Conservation (phyloP, 1,139 yeast genomes). For the Pichia sp. region DNA sequence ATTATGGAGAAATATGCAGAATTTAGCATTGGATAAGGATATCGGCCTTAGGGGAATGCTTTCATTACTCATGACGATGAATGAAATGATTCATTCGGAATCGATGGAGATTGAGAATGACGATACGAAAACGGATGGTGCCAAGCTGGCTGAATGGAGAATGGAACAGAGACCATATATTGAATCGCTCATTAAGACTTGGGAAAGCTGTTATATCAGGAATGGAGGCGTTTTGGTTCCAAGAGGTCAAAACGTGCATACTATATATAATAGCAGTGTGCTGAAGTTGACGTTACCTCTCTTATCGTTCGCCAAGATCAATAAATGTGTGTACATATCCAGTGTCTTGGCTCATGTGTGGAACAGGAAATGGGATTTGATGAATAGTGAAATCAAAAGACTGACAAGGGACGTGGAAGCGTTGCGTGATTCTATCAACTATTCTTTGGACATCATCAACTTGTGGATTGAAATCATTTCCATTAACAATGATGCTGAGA, state of each 20-base stretch:
- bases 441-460: constrained; percentile 52
- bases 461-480: constrained; percentile 66
- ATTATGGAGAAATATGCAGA: constrained; percentile 41
- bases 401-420: constrained; percentile 47
- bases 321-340: constrained; percentile 51
- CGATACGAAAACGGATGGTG: constrained; percentile 24
- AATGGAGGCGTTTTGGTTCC: constrained; percentile 57
- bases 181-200: constrained; percentile 46
- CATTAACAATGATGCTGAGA: constrained; percentile 52
- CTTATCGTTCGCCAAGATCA: constrained; percentile 54
- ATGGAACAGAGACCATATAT: constrained; percentile 50
- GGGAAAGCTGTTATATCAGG: constrained; percentile 57
- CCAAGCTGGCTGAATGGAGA: constrained; percentile 50
- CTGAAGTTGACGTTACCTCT: constrained; percentile 60
- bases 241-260: constrained; percentile 42
- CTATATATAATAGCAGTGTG: constrained; percentile 46
- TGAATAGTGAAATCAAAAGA: constrained; percentile 46
- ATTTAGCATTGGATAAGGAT: constrained; percentile 34
- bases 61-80: constrained; percentile 62
- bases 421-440: constrained; percentile 48
- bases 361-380: constrained; percentile 55
- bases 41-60: constrained; percentile 53
- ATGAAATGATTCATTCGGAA: constrained; percentile 58
- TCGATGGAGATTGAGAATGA: constrained; percentile 29
- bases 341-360: constrained; percentile 52